Conservation (phyloP, 1,284 basidiomycete species). For the Meira nashicola region DNA sequence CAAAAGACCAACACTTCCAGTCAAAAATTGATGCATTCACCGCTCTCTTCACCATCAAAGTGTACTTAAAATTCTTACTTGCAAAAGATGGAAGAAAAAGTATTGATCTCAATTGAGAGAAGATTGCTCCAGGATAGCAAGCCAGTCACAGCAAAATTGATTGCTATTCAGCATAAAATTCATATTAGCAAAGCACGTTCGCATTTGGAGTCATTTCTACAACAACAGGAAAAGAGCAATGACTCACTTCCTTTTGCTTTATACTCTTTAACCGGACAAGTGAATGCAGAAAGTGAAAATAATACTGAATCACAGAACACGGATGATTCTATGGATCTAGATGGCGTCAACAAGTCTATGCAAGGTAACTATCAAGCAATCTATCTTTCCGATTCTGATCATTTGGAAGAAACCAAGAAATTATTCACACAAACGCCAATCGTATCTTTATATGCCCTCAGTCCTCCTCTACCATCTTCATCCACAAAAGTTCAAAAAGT, state of each 20-base stretch:
- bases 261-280: not conserved
- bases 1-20: too few species aligned
- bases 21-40: too few species aligned
- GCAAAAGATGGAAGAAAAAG: not conserved
- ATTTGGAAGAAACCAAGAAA: not conserved
- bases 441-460: not conserved
- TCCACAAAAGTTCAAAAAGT: not conserved
- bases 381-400: constrained; percentile 8
- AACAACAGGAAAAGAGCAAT: constrained; percentile 2
- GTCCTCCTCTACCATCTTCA: not conserved
- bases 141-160: constrained; percentile 1
- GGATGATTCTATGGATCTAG: constrained; percentile 5
- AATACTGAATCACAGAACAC: not conserved
- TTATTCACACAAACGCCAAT: not conserved
- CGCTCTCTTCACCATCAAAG: too few species aligned
- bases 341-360: not conserved
- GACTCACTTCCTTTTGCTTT: not conserved
- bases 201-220: not conserved
- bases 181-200: not conserved
- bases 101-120: not conserved
- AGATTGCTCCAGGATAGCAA: constrained; percentile 2
- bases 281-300: not conserved
- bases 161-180: not conserved
- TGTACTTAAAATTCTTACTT: too few species aligned
- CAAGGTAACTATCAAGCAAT: not conserved